These are phyloP conservation scores for Carpinus viminea DNA, from an alignment of 306 rosid species.

Conservation along the genomic window DNA sequence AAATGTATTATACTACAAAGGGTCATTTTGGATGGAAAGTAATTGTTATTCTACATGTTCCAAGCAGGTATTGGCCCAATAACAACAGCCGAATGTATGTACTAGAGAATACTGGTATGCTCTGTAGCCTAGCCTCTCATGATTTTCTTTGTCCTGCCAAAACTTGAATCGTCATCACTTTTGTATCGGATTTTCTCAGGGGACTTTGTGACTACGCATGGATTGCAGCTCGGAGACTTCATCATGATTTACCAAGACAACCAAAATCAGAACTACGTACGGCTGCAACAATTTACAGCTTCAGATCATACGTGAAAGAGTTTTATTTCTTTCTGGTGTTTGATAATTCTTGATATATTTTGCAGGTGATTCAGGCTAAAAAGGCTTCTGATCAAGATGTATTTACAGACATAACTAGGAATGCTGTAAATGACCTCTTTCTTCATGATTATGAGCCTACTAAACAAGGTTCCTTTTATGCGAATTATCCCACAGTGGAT, in stretches of 20 bases:
- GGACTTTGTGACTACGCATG: constrained; percentile 75
- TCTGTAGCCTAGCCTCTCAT: not conserved
- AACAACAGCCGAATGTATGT: constrained; percentile 97
- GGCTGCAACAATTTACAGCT: not conserved
- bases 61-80: constrained; percentile 90
- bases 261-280: constrained; percentile 65
- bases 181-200: constrained; percentile 45
- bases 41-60: not conserved
- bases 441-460: constrained; percentile 48
- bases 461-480: constrained; percentile 41
- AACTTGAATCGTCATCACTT: not conserved
- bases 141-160: not conserved
- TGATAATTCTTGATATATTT: not conserved
- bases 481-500: constrained; percentile 30
- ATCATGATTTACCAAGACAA: constrained; percentile 68
- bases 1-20: no score
- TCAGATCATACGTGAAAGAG: not conserved
- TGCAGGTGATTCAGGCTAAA: constrained; percentile 69
- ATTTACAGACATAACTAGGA: constrained; percentile 26
- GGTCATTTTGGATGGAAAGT: no score
- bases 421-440: constrained; percentile 32
- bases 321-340: not conserved
- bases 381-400: constrained; percentile 52
- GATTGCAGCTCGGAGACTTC: constrained; percentile 71
- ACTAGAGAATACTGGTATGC: constrained; percentile 91